Conservation (phyloP, 129 eudicot species). For the Apium graveolens region DNA sequence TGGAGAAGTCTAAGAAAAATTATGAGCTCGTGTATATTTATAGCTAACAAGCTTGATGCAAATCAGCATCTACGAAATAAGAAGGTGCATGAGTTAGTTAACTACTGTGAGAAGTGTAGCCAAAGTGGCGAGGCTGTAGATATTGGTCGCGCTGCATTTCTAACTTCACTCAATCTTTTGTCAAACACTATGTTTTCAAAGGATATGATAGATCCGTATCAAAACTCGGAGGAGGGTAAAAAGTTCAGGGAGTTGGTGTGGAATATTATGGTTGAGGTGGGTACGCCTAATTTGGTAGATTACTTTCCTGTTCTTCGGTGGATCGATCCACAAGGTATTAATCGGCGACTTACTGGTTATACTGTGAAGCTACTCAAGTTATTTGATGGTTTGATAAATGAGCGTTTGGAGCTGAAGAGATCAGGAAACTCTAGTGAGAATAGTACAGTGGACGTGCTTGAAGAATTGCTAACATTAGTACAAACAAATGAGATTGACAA, state of each 20-base stretch:
- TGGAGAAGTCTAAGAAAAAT: constrained; percentile 8
- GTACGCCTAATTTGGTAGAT: constrained; percentile 6
- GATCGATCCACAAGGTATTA: constrained; percentile 10
- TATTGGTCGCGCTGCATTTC: not conserved
- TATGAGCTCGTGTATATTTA: not conserved
- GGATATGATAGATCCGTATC: not conserved
- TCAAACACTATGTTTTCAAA: not conserved
- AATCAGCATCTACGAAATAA: constrained; percentile 7
- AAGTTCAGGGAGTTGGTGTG: not conserved
- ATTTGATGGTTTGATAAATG: not conserved
- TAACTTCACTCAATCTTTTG: constrained; percentile 5
- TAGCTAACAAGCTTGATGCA: constrained; percentile 6
- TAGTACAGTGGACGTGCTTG: not conserved
- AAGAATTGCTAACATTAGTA: not conserved
- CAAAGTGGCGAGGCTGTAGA: not conserved
- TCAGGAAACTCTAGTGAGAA: not conserved
- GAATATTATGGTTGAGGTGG: not conserved
- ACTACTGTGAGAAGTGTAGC: not conserved
- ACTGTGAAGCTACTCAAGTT: not conserved
- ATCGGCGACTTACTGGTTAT: not conserved
- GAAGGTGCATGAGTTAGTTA: not conserved
- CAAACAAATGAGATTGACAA: not conserved
- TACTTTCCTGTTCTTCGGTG: not conserved
- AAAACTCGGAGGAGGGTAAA: not conserved
- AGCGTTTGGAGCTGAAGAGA: not conserved